These are phyloP conservation scores for Pyronema omphalodes DNA, from an alignment of 495 filamentous ascomycete species.

Conservation along the genomic window DNA sequence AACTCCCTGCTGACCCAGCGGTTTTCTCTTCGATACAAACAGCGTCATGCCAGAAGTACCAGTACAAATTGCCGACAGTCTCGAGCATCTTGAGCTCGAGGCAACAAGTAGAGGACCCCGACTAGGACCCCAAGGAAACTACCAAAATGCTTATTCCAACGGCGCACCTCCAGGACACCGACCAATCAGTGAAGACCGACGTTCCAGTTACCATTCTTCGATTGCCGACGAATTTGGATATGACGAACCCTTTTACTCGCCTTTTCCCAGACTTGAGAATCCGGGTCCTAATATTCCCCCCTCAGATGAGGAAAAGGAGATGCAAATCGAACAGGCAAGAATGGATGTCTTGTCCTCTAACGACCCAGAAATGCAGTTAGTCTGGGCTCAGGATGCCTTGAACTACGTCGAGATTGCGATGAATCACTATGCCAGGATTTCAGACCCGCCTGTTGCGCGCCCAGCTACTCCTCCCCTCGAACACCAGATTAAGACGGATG, in stretches of 20 bases:
- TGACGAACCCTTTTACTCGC: conserved; percentile 68
- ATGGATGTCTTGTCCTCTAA: conserved; percentile 75
- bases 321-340: conserved; percentile 64
- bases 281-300: conserved; percentile 80
- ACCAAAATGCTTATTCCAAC: conserved; percentile 22
- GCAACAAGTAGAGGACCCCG: conserved; percentile 27
- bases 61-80: conserved; percentile 65
- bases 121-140: not conserved
- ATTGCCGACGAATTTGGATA: conserved; percentile 26
- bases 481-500: conserved; percentile 70
- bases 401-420: conserved; percentile 71
- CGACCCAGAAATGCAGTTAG: conserved; percentile 88
- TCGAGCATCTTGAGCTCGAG: conserved; percentile 75
- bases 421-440: conserved; percentile 45
- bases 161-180: conserved; percentile 19
- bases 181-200: conserved; percentile 26
- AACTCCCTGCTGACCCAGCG: not conserved
- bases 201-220: conserved; percentile 23
- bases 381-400: conserved; percentile 86
- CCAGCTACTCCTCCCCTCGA: conserved; percentile 68
- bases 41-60: conserved; percentile 63
- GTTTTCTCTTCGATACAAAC: not conserved
- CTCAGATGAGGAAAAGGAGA: conserved; percentile 84
- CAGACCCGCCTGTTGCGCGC: conserved; percentile 43
- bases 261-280: conserved; percentile 69